These are phyloP conservation scores for Coprinopsis cinerea DNA, from an alignment of 768 basidiomycete species.

Conservation along the genomic window DNA sequence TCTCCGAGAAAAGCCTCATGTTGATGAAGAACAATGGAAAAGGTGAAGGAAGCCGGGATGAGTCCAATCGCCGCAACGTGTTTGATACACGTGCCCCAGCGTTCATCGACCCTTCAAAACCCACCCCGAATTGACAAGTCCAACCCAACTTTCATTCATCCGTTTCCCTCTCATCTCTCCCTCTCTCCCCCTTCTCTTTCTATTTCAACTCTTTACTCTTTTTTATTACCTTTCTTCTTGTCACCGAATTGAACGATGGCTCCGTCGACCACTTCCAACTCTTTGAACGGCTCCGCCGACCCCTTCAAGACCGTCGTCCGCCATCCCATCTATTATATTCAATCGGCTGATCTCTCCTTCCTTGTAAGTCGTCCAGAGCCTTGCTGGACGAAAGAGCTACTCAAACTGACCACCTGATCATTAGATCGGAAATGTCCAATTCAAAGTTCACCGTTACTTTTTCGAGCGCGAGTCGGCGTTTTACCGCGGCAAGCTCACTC, in stretches of 20 bases:
- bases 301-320: constrained; percentile 17
- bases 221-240: constrained; percentile 25
- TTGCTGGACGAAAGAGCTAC: not conserved
- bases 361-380: constrained; percentile 32
- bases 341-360: constrained; percentile 48
- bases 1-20: not conserved
- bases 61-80: not conserved
- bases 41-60: not conserved
- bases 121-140: not conserved
- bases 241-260: constrained; percentile 20
- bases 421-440: constrained; percentile 53
- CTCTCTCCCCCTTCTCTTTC: not conserved
- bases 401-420: not conserved
- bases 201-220: constrained; percentile 5
- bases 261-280: constrained; percentile 17
- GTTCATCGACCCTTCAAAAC: not conserved
- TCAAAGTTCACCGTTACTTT: constrained; percentile 55
- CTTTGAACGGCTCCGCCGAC: constrained; percentile 7
- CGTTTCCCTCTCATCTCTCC: no score
- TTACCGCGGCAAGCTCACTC: constrained; percentile 33
- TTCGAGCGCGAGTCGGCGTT: constrained; percentile 54
- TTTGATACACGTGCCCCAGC: constrained; percentile 7
- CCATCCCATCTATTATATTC: constrained; percentile 42
- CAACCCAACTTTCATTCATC: no score
- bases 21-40: constrained; percentile 9